Percentiles rank a stretch among this genome's conserved stretches.
Conservation (phyloP, 129 eudicot species). For the Arctium minus region DNA sequence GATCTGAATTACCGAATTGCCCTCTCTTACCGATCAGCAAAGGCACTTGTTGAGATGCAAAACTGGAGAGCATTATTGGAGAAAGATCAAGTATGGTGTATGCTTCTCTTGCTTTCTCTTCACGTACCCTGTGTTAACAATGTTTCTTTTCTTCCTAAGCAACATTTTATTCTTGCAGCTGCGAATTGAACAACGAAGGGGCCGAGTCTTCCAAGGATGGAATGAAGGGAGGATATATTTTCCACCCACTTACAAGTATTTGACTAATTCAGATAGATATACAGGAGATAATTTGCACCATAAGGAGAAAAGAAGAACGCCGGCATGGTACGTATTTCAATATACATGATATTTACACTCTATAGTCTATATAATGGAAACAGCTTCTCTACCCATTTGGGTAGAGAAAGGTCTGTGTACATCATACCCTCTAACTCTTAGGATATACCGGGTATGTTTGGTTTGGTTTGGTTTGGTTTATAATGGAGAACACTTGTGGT, state of each 20-base stretch:
- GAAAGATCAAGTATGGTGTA: slow-evolving; percentile 69
- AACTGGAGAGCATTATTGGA: slow-evolving; percentile 94
- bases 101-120: background rate
- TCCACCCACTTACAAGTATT: slow-evolving; percentile 96
- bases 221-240: slow-evolving; percentile 91
- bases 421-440: background rate
- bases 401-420: too few relatives aligned
- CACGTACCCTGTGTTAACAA: background rate
- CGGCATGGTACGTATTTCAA: slow-evolving; percentile 67
- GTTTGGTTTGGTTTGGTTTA: too few relatives aligned
- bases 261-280: slow-evolving; percentile 86
- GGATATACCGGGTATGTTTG: background rate
- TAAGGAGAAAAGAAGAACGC: slow-evolving; percentile 89
- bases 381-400: too few relatives aligned
- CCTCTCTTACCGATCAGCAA: slow-evolving; percentile 87
- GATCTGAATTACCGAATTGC: slow-evolving; percentile 94
- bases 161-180: slow-evolving; percentile 49
- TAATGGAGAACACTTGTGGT: background rate
- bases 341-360: background rate
- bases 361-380: background rate
- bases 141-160: background rate
- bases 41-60: slow-evolving; percentile 97
- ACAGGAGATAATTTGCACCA: slow-evolving; percentile 82
- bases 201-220: slow-evolving; percentile 85
- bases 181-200: slow-evolving; percentile 82